Base-by-base conservation (phyloP, 495 filamentous ascomycete species). In the Oidiodendron maius region DNA sequence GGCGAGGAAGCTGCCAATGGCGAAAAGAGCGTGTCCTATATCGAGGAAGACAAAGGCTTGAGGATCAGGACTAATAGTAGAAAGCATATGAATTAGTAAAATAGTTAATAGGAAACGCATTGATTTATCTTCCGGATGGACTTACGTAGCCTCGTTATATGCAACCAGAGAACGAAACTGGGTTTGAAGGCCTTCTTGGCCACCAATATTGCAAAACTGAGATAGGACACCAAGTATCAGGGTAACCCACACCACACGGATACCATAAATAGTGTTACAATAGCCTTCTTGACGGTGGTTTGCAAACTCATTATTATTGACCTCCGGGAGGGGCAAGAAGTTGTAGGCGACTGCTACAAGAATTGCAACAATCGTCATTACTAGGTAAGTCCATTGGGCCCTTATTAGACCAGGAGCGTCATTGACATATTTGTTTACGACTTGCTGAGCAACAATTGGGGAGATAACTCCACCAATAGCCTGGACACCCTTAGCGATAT, bases 1-100 rank as follows among this genome's bases (percentile, higher is more conserved):
- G 15, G 64, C 60, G 22, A 62, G 25, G 50, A 76, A 74, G 41
- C 72, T 68, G 1, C 67, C 71, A 20, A 69, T 20, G 16, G 68
- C 68, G 28, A 74, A 75, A 21, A 57, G 58, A 8, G 64, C 57
- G 48, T 72, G 72, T 1, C 12, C 12, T n/a, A 40, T n/a, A 16
- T 9, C 12, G 37, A n/a, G 17, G 15, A 15, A 40, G 37, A 9
- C 37, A 40, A 32, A 32, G 28, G 28, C 28, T n/a, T 32, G 28
- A n/a, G 28, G 28, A 32, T 32, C 8, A 32, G 28, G 28, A n/a
- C 28, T 32, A 32, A 32, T 32, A n/a, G 28, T 8, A n/a, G 8
- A n/a, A n/a, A n/a, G n/a, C n/a, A n/a, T n/a, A n/a, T n/a, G 8
- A 32, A 8, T 32, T 8, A n/a, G 8, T 8, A 32, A 32, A 32